Conservation (phyloP, 2,329 filamentous ascomycete species). For the Emmonsia crescens region DNA sequence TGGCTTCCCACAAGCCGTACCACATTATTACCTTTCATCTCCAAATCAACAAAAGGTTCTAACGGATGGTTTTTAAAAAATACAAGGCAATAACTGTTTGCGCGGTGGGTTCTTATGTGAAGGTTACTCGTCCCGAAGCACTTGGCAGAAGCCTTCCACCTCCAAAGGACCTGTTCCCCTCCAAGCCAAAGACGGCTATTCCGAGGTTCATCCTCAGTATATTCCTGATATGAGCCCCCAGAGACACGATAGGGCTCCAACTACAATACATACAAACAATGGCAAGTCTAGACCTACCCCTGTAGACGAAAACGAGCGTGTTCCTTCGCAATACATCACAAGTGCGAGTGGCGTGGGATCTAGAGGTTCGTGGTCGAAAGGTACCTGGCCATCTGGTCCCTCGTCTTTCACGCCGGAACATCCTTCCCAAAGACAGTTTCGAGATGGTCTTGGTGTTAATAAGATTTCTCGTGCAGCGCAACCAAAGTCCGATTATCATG, state of each 20-base stretch:
- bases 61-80: constrained; percentile 2
- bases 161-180: constrained; percentile 61
- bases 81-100: constrained; percentile 74
- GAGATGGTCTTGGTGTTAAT: constrained; percentile 30
- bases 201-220: constrained; percentile 26
- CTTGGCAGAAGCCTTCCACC: constrained; percentile 66
- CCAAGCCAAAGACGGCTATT: constrained; percentile 65
- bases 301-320: constrained; percentile 35
- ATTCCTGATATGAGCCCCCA: constrained; percentile 27
- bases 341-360: constrained; percentile 29
- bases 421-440: constrained; percentile 29
- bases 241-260: constrained; percentile 27
- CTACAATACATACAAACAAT: constrained; percentile 31
- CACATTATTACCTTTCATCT: constrained; percentile 9
- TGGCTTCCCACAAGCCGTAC: neutral
- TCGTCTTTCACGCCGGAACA: constrained; percentile 29
- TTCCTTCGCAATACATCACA: constrained; percentile 28
- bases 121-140: constrained; percentile 71
- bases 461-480: constrained; percentile 27
- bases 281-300: constrained; percentile 37
- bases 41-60: constrained; percentile 8
- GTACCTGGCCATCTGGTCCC: constrained; percentile 28
- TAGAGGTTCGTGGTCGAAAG: constrained; percentile 32
- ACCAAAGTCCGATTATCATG: constrained; percentile 30
- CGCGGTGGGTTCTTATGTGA: constrained; percentile 84